These are phyloP conservation scores for Fragilaria crotonensis DNA, from an alignment of 108 stramenopile species.

Conservation along the genomic window DNA sequence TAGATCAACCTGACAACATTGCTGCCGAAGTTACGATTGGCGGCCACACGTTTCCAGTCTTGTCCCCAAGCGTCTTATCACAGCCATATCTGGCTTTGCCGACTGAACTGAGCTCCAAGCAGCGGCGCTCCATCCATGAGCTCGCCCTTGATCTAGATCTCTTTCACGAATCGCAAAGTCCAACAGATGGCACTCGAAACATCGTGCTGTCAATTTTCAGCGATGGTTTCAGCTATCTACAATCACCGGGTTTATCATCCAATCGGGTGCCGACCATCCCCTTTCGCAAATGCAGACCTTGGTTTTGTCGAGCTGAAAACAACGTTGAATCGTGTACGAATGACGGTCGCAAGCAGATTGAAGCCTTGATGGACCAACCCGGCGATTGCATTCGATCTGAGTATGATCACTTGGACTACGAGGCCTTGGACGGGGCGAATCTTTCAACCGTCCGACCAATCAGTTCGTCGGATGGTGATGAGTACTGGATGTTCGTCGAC, in stretches of 20 bases:
- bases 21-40: slow-evolving; percentile 18
- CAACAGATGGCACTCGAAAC: slow-evolving; percentile 21
- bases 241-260: slow-evolving; percentile 1
- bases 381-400: slow-evolving; percentile 29
- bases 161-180: slow-evolving; percentile 44
- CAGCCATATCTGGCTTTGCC: slow-evolving; percentile 61
- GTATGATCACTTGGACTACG: slow-evolving; percentile 44
- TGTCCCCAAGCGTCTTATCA: slow-evolving; percentile 25
- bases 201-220: slow-evolving; percentile 45
- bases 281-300: slow-evolving; percentile 39
- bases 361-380: slow-evolving; percentile 39
- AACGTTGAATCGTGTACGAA: slow-evolving; percentile 25
- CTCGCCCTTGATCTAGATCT: slow-evolving; percentile 41
- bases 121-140: slow-evolving; percentile 58
- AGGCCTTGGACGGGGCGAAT: slow-evolving; percentile 24
- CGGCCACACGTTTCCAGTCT: slow-evolving; percentile 28
- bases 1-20: background rate
- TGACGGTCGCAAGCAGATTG: slow-evolving; percentile 11
- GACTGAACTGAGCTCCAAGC: slow-evolving; percentile 31
- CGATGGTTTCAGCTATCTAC: slow-evolving; percentile 47
- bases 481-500: slow-evolving; percentile 54
- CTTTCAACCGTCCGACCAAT: slow-evolving; percentile 42
- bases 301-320: slow-evolving; percentile 37
- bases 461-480: background rate
- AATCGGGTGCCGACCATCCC: slow-evolving; percentile 5